Percentiles rank a stretch among this genome's conserved stretches.
Conservation (phyloP, 2,329 filamentous ascomycete species). For the Trichophyton rubrum region DNA sequence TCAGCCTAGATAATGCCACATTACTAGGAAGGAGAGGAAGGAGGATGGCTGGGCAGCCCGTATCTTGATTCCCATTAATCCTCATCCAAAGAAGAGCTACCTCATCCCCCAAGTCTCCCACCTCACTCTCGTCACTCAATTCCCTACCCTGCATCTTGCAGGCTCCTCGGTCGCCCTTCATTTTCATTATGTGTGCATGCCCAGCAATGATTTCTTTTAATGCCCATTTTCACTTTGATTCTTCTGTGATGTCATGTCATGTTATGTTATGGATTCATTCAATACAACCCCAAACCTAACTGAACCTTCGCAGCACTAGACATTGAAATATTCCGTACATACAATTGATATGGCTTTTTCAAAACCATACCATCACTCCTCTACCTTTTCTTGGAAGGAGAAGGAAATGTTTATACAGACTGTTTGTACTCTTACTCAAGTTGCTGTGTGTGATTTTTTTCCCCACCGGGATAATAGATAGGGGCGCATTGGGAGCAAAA, state of each 20-base stretch:
- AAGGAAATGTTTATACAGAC: neutral
- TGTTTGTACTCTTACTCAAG: neutral
- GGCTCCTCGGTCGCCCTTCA: neutral
- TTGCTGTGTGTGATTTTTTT: neutral
- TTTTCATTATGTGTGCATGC: neutral
- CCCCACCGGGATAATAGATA: neutral
- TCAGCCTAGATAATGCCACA: constrained; percentile 83
- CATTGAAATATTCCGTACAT: neutral
- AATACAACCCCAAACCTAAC: neutral
- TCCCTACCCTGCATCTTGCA: neutral
- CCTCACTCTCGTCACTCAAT: too few relatives aligned
- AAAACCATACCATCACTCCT: neutral
- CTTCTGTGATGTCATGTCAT: neutral
- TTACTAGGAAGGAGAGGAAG: constrained; percentile 58
- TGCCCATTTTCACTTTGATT: neutral
- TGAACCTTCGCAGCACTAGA: neutral
- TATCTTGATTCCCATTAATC: neutral
- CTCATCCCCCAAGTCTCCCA: neutral
- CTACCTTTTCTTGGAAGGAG: neutral
- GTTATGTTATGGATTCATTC: neutral
- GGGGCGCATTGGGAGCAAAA: neutral
- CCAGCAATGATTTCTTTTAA: neutral
- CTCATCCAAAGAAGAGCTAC: neutral
- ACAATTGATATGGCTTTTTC: neutral
- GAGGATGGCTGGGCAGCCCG: constrained; percentile 10